Evolutionary conservation across 176 grass and related monocot species (phyloP), one percentile per base, ranked within the genome.

Genomic region (Aechmea fasciata): DNA sequence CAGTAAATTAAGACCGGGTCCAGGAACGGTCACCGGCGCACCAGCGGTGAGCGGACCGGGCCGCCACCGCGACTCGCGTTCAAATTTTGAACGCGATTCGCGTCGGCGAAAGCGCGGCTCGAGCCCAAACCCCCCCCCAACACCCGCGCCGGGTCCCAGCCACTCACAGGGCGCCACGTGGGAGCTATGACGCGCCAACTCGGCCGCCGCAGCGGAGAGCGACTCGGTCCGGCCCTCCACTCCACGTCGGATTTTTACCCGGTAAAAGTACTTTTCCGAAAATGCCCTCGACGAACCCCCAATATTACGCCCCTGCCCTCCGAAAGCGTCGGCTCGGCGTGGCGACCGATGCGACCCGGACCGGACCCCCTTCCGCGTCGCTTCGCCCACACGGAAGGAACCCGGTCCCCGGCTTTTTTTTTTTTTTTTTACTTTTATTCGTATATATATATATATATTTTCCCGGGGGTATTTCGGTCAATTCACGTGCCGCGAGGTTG

Each of bases 121-220:
- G 55, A 70, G 3, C 59, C 17, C 65, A 78, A 33, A 33, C 29
- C 3, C 29, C 3, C 5, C 33, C 0, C 18, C 29, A 1, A 47
- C 3, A 18, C 3, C 62, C 66, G 25, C 52, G 52, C 48, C 52
- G 52, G 10, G 0, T n/a, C 13, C 49, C 10, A 10, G 0, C 84
- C 75, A 82, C 52, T 76, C 10, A 3, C 2, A 5, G 12, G 0
- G 1, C 0, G 63, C 62, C 72, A 72, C 84, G 76, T 72, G n/a
- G 1, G 0, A 2, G 4, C 3, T 53, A 51, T 79, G 84, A 87
- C 84, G 76, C 50, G 76, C 75, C 68, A 2, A 23, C 14, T 23
- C 23, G 19, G 53, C 55, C 7, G 76, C 85, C 84, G 75, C 68
- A 13, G 70, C 14, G 85, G 85, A 87, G 18, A 77, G 75, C 22